Conservation (phyloP, 495 filamentous ascomycete species). For the Penicillium robsamsonii region DNA sequence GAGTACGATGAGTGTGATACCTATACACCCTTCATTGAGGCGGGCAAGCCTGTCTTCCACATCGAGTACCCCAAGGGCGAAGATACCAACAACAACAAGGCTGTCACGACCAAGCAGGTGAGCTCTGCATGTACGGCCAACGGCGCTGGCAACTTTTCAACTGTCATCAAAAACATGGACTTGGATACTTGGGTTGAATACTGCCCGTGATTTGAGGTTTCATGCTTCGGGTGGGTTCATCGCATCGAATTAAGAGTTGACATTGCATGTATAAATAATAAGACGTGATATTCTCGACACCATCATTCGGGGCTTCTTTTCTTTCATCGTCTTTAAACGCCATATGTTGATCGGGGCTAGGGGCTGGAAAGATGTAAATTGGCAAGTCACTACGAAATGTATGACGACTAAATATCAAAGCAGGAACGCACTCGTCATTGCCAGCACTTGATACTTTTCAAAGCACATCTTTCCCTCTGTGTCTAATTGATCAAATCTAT, state of each 20-base stretch:
- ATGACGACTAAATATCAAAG: not conserved
- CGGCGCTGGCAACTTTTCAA: conserved; percentile 53
- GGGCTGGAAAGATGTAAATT: not conserved
- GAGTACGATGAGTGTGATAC: conserved; percentile 56
- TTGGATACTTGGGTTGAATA: conserved; percentile 58
- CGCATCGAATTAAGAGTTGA: not conserved
- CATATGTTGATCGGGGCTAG: not conserved
- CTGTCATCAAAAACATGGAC: conserved; percentile 62
- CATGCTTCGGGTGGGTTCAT: not conserved
- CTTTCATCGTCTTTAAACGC: not conserved
- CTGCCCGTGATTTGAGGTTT: conserved; percentile 29
- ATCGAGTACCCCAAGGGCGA: conserved; percentile 63
- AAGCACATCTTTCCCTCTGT: not conserved
- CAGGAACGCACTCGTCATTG: not conserved
- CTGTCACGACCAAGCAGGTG: conserved; percentile 29
- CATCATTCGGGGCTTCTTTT: not conserved
- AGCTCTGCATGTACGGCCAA: conserved; percentile 36
- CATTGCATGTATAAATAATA: conserved; percentile 16
- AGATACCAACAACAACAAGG: conserved; percentile 37
- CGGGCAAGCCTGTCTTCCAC: conserved; percentile 68
- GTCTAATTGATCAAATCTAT: not conserved
- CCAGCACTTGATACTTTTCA: not conserved
- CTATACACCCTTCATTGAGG: conserved; percentile 55
- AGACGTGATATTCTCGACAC: not conserved
- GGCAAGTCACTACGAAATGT: conserved; percentile 2